Base-by-base conservation (phyloP, 495 filamentous ascomycete genomes). In the Cercophora samala region DNA sequence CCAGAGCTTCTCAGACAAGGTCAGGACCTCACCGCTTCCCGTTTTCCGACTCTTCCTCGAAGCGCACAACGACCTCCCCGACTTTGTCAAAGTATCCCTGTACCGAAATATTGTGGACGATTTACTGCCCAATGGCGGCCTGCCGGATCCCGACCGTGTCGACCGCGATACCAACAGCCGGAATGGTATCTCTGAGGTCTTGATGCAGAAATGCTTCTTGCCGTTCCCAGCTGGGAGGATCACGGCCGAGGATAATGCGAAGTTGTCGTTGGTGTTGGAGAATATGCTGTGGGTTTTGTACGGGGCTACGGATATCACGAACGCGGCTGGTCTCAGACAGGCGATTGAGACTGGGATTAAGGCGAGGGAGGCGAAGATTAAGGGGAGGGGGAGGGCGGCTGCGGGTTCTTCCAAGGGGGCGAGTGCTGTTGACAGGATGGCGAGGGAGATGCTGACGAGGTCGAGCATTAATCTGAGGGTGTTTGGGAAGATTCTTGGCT, bases 211-310 rank as follows among this genome's bases (percentile, higher is more conserved):
- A 56, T 88, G 86, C 72, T 96, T 87, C 72, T 80, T 96, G 1
- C 93, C 92, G 0, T 91, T 83, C 63, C 77, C 88, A 1, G 92
- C 93, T 0, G 88, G 85, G 58, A 87, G 83, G 0, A 76, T 83
- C 5, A 85, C 81, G 6, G 76, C 84, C 0, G 83, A 82, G 5
- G 91, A 96, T 60, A 97, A 97, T 72, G 88, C 90, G 3, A 93
- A 93, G 76, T 81, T 97, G 37, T 89, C 89, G 4, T 77, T 97
- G 3, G 73, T 91, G 61, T 74, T 97, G 0, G 94, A 99, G 76
- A 82, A 82, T 0, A 74, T 96, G 64, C 68, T 94, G 62, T 82
- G 88, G 56, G 76, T 90, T 4, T 72, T 93, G n/a, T 78, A 79
- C 69, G 68, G 64, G 24, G 24, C 24, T 26, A 80, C 82, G 1